These are phyloP conservation scores for Xerocomus brunneocitrinus DNA, from an alignment of 768 basidiomycete species.

Conservation along the genomic window DNA sequence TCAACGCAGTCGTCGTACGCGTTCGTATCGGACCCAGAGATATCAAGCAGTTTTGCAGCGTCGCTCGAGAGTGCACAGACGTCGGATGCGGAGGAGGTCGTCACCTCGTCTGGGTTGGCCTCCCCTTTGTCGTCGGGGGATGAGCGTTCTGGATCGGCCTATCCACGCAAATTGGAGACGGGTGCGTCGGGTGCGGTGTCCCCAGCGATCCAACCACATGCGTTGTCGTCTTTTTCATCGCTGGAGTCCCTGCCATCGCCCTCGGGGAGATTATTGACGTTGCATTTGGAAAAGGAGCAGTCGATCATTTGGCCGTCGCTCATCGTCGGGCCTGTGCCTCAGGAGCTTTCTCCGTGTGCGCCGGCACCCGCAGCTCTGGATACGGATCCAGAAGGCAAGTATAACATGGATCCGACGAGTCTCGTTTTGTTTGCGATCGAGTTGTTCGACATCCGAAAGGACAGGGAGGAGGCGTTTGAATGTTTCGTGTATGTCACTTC, in stretches of 20 bases:
- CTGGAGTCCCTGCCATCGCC: constrained; percentile 63
- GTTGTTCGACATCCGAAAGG: constrained; percentile 66
- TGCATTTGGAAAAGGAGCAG: constrained; percentile 77
- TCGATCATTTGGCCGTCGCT: constrained; percentile 81
- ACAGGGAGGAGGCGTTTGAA: constrained; percentile 76
- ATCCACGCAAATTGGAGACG: constrained; percentile 17
- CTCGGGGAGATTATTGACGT: constrained; percentile 65
- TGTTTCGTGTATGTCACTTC: constrained; percentile 60
- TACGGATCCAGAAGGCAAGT: constrained; percentile 50
- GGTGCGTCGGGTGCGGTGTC: constrained; percentile 52
- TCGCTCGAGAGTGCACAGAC: constrained; percentile 71
- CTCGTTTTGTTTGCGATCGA: constrained; percentile 68
- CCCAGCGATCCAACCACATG: constrained; percentile 50
- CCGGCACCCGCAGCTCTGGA: constrained; percentile 52
- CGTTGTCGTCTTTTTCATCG: constrained; percentile 71
- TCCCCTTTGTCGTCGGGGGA: constrained; percentile 63
- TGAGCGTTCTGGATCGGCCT: constrained; percentile 32
- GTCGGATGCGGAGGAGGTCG: constrained; percentile 67
- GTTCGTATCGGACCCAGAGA: constrained; percentile 77
- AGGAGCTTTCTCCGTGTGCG: constrained; percentile 49
- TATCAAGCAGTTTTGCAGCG: constrained; percentile 80
- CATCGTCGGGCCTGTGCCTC: constrained; percentile 67
- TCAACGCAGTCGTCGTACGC: constrained; percentile 82
- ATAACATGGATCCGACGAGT: constrained; percentile 86
- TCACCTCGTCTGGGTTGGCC: constrained; percentile 52